Conservation (phyloP, 768 basidiomycete species). For the Pleurotus citrinopileatus region DNA sequence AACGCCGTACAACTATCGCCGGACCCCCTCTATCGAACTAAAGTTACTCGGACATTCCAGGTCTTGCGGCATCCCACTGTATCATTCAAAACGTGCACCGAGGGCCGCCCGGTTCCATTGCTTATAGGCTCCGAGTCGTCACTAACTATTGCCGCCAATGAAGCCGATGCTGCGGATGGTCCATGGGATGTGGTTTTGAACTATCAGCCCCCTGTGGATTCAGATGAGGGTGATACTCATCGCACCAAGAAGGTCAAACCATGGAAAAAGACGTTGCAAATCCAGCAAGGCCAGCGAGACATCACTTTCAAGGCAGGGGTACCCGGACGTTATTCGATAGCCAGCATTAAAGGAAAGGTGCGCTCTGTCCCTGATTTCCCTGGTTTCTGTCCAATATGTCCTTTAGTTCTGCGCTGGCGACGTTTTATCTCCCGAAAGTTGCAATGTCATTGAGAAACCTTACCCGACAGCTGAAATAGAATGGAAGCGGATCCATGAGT, state of each 20-base stretch:
- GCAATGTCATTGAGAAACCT: slow-evolving; percentile 73
- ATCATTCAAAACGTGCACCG: slow-evolving; percentile 72
- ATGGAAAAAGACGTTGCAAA: slow-evolving; percentile 63
- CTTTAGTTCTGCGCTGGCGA: slow-evolving; percentile 72
- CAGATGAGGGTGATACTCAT: slow-evolving; percentile 30
- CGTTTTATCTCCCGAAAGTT: slow-evolving; percentile 79
- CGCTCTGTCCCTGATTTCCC: slow-evolving; percentile 8
- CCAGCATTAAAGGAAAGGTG: slow-evolving; percentile 69
- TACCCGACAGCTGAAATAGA: slow-evolving; percentile 81
- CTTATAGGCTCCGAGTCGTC: slow-evolving; percentile 66
- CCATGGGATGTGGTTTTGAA: slow-evolving; percentile 66
- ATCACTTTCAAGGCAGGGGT: slow-evolving; percentile 48
- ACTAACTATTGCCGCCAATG: slow-evolving; percentile 49
- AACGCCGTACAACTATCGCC: slow-evolving; percentile 51
- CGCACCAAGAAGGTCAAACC: slow-evolving; percentile 42
- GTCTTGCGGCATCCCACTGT: slow-evolving; percentile 71
- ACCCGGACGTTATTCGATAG: slow-evolving; percentile 78
- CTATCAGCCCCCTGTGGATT: slow-evolving; percentile 49
- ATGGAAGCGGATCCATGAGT: slow-evolving; percentile 89
- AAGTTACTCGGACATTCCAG: slow-evolving; percentile 57
- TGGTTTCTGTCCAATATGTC: slow-evolving; percentile 9
- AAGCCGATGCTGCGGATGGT: slow-evolving; percentile 59
- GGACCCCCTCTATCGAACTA: slow-evolving; percentile 35
- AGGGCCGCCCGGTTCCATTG: slow-evolving; percentile 66
- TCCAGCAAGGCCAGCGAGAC: slow-evolving; percentile 40